Evolutionary conservation across 2,329 filamentous ascomycete genomes (phyloP).

Genomic region (Whalleya microplaca): DNA sequence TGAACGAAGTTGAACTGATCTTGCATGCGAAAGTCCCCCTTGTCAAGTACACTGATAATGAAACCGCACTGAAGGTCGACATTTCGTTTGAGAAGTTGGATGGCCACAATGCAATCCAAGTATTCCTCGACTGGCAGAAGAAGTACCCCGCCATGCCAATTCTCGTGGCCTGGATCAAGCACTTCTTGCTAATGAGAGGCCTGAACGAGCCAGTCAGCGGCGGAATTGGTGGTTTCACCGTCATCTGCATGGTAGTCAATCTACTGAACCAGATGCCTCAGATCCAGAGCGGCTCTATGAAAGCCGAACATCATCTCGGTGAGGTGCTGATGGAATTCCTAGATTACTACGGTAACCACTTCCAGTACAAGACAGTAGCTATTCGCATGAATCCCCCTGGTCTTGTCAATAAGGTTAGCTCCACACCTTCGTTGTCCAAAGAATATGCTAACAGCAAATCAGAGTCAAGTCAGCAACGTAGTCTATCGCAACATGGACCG

Average conservation of each 20-base stretch:
- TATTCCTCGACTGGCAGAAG: conserved; percentile 78
- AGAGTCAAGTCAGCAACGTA: conserved; percentile 51
- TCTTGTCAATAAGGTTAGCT: conserved; percentile 69
- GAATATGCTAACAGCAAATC: conserved; percentile 21
- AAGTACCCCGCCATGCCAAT: conserved; percentile 84
- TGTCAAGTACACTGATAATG: conserved; percentile 82
- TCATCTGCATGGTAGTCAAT: conserved; percentile 91
- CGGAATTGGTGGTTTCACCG: conserved; percentile 90
- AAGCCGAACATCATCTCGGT: conserved; percentile 71
- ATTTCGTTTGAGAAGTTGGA: conserved; percentile 93
- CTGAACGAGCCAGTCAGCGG: conserved; percentile 91
- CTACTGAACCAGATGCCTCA: conserved; percentile 81
- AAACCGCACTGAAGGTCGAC: conserved; percentile 83
- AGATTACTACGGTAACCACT: conserved; percentile 83
- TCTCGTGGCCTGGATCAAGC: conserved; percentile 87
- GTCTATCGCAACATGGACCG: conserved; percentile 66
- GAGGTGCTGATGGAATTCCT: conserved; percentile 86
- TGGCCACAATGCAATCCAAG: conserved; percentile 78
- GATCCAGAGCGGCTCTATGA: conserved; percentile 62
- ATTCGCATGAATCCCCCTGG: conserved; percentile 77
- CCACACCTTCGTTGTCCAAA: background rate
- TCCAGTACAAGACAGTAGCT: conserved; percentile 70
- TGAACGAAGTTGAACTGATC: conserved; percentile 68
- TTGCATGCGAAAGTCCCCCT: conserved; percentile 81
- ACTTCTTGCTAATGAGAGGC: conserved; percentile 85